These are phyloP conservation scores for Hirschfeldia incana DNA, from an alignment of 345 rosid species.

Conservation along the genomic window DNA sequence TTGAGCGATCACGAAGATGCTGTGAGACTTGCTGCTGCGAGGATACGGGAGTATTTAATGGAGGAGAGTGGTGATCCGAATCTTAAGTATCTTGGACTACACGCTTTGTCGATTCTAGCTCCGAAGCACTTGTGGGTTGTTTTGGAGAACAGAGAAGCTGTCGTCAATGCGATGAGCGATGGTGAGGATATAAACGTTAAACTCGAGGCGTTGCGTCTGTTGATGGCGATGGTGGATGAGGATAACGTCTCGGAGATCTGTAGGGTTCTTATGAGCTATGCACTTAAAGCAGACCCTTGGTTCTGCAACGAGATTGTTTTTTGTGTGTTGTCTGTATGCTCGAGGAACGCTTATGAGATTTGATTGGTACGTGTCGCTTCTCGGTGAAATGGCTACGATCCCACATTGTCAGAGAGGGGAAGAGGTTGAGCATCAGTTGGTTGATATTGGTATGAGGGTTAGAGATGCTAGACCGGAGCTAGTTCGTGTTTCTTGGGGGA, in stretches of 20 bases:
- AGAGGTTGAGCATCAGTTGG: slow-evolving; percentile 84
- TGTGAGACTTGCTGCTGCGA: slow-evolving; percentile 71
- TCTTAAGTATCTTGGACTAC: slow-evolving; percentile 90
- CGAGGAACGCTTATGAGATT: slow-evolving; percentile 70
- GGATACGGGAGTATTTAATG: too few relatives aligned
- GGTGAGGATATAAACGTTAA: slow-evolving; percentile 77
- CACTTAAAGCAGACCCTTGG: slow-evolving; percentile 78
- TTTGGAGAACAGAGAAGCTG: slow-evolving; percentile 80
- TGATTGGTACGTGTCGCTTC: slow-evolving; percentile 89
- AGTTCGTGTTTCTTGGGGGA: slow-evolving; percentile 62
- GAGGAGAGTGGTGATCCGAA: slow-evolving; percentile 91
- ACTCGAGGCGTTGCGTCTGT: slow-evolving; percentile 70
- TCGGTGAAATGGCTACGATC: slow-evolving; percentile 83
- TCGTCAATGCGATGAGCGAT: slow-evolving; percentile 82
- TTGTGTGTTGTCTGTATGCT: slow-evolving; percentile 68
- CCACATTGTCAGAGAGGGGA: slow-evolving; percentile 80
- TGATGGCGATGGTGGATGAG: slow-evolving; percentile 89
- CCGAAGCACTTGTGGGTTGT: slow-evolving; percentile 76
- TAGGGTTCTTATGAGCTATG: slow-evolving; percentile 71
- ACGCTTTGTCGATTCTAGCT: slow-evolving; percentile 65
- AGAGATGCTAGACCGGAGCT: slow-evolving; percentile 84
- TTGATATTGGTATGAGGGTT: slow-evolving; percentile 87
- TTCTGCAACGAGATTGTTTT: slow-evolving; percentile 87
- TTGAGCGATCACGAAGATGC: slow-evolving; percentile 80
- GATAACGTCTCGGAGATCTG: slow-evolving; percentile 72